A percentile compares a stretch with the other conserved stretches of the same genome.
phyloP scores from a whole-genome alignment of 208 protist genomes.

The Wallacemonas rigidus region DNA sequence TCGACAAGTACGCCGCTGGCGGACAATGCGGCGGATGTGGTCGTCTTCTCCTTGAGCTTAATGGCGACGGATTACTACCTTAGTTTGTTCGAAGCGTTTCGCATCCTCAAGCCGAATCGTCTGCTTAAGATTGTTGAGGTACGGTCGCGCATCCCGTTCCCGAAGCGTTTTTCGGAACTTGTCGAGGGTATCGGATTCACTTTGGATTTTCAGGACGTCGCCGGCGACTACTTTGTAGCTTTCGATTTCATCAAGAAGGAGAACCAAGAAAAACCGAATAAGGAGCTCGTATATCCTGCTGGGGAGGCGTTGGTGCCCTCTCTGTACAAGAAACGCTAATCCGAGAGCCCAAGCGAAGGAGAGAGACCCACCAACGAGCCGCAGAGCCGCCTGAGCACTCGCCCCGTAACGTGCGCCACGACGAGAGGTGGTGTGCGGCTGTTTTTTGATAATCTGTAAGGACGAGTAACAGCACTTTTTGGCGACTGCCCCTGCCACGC shows the following conservation, averaged over 20 bases:
- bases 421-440: background rate
- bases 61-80: slow-evolving; percentile 96
- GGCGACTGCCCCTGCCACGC: too few relatives aligned
- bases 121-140: slow-evolving; percentile 94
- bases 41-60: slow-evolving; percentile 93
- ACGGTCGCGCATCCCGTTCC: slow-evolving; percentile 86
- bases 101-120: slow-evolving; percentile 88
- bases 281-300: slow-evolving; percentile 44
- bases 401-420: background rate
- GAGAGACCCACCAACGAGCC: background rate
- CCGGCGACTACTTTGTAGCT: slow-evolving; percentile 91
- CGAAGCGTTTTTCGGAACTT: slow-evolving; percentile 73
- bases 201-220: slow-evolving; percentile 76
- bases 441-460: background rate
- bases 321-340: slow-evolving; percentile 94
- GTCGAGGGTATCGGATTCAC: slow-evolving; percentile 89
- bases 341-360: background rate
- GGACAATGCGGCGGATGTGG: slow-evolving; percentile 84
- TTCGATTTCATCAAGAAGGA: slow-evolving; percentile 92
- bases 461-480: background rate
- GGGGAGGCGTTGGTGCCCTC: slow-evolving; percentile 90
- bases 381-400: background rate
- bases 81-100: slow-evolving; percentile 92
- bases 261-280: slow-evolving; percentile 43
- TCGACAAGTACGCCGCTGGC: slow-evolving; percentile 84